Evolutionary conservation across 2,329 filamentous ascomycete species (phyloP).

Genomic region (Ophiostoma himal-ulmi): DNA sequence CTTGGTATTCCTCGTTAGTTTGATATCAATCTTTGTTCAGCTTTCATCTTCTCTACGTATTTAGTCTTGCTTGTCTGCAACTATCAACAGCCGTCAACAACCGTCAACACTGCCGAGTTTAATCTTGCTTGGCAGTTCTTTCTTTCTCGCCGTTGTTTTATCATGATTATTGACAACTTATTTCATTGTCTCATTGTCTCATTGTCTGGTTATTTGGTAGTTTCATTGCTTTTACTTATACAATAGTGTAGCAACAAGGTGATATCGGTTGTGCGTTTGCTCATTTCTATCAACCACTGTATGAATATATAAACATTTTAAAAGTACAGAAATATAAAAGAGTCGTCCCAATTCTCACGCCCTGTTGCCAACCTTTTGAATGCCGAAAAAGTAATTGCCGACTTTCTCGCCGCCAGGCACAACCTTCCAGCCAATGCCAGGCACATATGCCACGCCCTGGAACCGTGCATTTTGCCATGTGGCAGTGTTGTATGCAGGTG

Average conservation of each 20-base stretch:
- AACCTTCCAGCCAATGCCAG: constrained; percentile 82
- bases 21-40: not conserved
- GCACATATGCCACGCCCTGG: constrained; percentile 84
- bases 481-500: constrained; percentile 28
- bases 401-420: constrained; percentile 74
- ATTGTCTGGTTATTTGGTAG: not conserved
- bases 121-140: too few species aligned
- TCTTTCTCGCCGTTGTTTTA: too few species aligned
- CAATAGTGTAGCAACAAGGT: not conserved
- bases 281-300: not conserved
- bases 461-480: constrained; percentile 53
- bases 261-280: not conserved
- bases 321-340: too few species aligned
- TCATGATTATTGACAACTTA: too few species aligned
- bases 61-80: not conserved
- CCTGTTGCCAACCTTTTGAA: constrained; percentile 44
- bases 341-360: not conserved
- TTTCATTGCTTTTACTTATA: not conserved
- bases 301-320: not conserved
- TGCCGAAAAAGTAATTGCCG: constrained; percentile 94
- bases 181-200: too few species aligned
- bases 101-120: too few species aligned
- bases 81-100: too few species aligned
- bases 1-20: not conserved
- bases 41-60: not conserved